A percentile compares a stretch with the other conserved stretches of the same genome.
phyloP scores from a whole-genome alignment of 2,329 filamentous ascomycete genomes.

The Dactylellina drechsleri region DNA sequence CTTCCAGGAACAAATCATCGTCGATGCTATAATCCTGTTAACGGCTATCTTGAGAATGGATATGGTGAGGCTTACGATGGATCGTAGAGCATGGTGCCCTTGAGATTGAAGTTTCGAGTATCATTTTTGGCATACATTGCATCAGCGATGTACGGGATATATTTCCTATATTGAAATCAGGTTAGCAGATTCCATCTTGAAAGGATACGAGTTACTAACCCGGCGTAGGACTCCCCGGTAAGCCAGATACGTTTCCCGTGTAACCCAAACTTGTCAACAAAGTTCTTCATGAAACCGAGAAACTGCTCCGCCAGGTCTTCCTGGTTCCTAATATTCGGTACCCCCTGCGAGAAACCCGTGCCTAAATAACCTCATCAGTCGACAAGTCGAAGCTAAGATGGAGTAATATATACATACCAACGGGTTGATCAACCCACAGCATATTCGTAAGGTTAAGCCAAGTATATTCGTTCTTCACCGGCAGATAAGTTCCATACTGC shows the following conservation, averaged over 20 bases:
- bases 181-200: constrained; percentile 62
- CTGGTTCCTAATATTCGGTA: constrained; percentile 72
- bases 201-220: constrained; percentile 63
- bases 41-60: neutral
- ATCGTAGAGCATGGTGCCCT: constrained; percentile 78
- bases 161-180: constrained; percentile 37
- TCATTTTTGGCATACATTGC: constrained; percentile 68
- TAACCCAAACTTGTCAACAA: constrained; percentile 75
- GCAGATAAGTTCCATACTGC: constrained; percentile 74
- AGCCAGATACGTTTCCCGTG: constrained; percentile 77
- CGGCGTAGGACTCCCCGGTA: constrained; percentile 77
- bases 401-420: constrained; percentile 60
- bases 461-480: constrained; percentile 74
- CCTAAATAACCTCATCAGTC: constrained; percentile 20
- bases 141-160: constrained; percentile 68
- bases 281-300: constrained; percentile 81
- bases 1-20: constrained; percentile 63
- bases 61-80: constrained; percentile 63
- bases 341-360: constrained; percentile 76
- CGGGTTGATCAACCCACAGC: constrained; percentile 77
- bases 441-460: constrained; percentile 82
- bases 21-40: constrained; percentile 62
- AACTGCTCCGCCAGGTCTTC: constrained; percentile 77
- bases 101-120: constrained; percentile 73
- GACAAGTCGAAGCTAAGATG: neutral